Percentiles rank a stretch among this genome's conserved stretches.
Evolutionary conservation across 2,329 filamentous ascomycete species (phyloP).

Genomic region (Xylaria sp.): DNA sequence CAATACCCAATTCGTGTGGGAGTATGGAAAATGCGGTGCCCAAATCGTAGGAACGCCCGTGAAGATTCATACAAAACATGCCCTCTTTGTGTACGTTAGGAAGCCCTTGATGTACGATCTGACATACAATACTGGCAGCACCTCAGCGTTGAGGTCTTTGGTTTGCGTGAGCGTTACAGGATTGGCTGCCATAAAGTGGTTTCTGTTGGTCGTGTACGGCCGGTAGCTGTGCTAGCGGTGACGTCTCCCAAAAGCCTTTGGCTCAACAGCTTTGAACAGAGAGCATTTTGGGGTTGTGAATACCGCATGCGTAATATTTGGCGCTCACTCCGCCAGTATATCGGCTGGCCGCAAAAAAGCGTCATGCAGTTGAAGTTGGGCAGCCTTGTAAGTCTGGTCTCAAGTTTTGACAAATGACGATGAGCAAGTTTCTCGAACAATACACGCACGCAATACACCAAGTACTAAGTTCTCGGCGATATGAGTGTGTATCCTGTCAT

Average conservation of each 20-base stretch:
- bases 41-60: constrained; percentile 1
- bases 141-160: constrained; percentile 23
- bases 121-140: constrained; percentile 14
- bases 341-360: constrained; percentile 21
- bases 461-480: constrained; percentile 20
- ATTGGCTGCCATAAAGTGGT: constrained; percentile 38
- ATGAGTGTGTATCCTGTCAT: constrained; percentile 21
- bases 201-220: constrained; percentile 30
- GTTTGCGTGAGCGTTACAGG: constrained; percentile 15
- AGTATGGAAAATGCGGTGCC: constrained; percentile 37
- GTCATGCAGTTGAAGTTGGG: constrained; percentile 22
- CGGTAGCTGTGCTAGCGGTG: constrained; percentile 16
- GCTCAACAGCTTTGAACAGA: constrained; percentile 1
- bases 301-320: constrained; percentile 18
- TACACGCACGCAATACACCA: constrained; percentile 12
- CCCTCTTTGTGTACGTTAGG: neutral
- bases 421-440: constrained; percentile 22
- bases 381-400: constrained; percentile 18
- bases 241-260: neutral
- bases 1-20: constrained; percentile 39
- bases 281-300: constrained; percentile 8
- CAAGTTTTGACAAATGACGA: constrained; percentile 24
- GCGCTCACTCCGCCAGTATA: constrained; percentile 17
- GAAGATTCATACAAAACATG: constrained; percentile 24
- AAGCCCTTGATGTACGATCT: constrained; percentile 11